These are phyloP conservation scores for Camelina sativa DNA, from an alignment of 345 rosid genomes.

Conservation along the genomic window DNA sequence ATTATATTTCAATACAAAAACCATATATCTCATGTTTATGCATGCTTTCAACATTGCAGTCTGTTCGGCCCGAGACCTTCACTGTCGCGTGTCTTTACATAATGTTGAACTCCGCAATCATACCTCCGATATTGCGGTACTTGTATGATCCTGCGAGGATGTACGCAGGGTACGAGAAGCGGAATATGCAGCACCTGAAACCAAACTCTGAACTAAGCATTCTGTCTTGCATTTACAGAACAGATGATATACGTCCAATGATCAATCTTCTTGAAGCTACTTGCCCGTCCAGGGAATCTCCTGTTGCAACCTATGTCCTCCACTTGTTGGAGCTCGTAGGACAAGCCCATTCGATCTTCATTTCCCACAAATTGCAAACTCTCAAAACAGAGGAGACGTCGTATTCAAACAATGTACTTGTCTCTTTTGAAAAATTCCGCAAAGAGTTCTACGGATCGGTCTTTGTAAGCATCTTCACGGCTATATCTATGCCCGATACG, in stretches of 20 bases:
- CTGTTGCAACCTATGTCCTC: slow-evolving; percentile 51
- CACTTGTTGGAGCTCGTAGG: slow-evolving; percentile 62
- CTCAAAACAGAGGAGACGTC: slow-evolving; percentile 23
- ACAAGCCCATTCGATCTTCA: slow-evolving; percentile 52
- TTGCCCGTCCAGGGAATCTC: slow-evolving; percentile 46
- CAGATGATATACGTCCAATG: slow-evolving; percentile 46
- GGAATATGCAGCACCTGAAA: slow-evolving; percentile 49
- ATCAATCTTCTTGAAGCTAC: slow-evolving; percentile 47
- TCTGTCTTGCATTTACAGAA: slow-evolving; percentile 55
- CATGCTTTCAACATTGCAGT: slow-evolving; percentile 35
- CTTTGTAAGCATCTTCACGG: slow-evolving; percentile 37
- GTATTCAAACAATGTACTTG: slow-evolving; percentile 50
- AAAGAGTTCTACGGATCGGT: slow-evolving; percentile 41
- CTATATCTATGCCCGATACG: slow-evolving; percentile 45
- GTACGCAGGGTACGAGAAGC: slow-evolving; percentile 53
- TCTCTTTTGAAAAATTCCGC: slow-evolving; percentile 41
- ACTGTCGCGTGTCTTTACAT: slow-evolving; percentile 38
- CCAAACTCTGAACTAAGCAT: slow-evolving; percentile 47
- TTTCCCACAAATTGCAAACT: slow-evolving; percentile 51
- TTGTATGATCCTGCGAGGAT: slow-evolving; percentile 60
- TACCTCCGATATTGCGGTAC: slow-evolving; percentile 51
- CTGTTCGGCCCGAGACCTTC: slow-evolving; percentile 41
- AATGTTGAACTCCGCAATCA: slow-evolving; percentile 30
- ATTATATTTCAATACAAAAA: background rate
- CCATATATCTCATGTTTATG: slow-evolving; percentile 13